Conservation (phyloP, 2,329 filamentous ascomycete species). For the Alternaria conjuncta region DNA sequence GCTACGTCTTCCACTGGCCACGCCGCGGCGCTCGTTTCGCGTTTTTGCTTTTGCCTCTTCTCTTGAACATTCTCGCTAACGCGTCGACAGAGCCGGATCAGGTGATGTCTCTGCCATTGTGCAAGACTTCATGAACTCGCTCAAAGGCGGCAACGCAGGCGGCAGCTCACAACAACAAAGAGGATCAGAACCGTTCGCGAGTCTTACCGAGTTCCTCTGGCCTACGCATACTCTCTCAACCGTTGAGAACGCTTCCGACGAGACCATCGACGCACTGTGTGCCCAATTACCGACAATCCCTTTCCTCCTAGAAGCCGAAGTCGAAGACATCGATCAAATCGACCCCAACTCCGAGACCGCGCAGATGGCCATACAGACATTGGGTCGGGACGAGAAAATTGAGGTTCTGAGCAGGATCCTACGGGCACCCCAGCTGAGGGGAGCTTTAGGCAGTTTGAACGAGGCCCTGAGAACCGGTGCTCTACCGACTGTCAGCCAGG, state of each 20-base stretch:
- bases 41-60: constrained; percentile 7
- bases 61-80: constrained; percentile 30
- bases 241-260: constrained; percentile 69
- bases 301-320: constrained; percentile 76
- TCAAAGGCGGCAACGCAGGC: constrained; percentile 63
- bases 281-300: constrained; percentile 79
- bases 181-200: constrained; percentile 73
- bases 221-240: constrained; percentile 79
- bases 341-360: constrained; percentile 73
- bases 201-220: constrained; percentile 83
- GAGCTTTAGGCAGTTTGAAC: constrained; percentile 83
- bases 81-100: constrained; percentile 53
- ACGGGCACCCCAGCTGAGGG: constrained; percentile 87
- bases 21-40: constrained; percentile 39
- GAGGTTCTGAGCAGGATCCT: constrained; percentile 80
- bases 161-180: constrained; percentile 38
- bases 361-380: constrained; percentile 74
- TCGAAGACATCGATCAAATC: constrained; percentile 63
- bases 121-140: constrained; percentile 85
- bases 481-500: constrained; percentile 86
- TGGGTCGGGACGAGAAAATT: constrained; percentile 79
- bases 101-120: constrained; percentile 79
- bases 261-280: constrained; percentile 76
- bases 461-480: constrained; percentile 90
- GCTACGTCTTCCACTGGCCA: constrained; percentile 31